Conservation (phyloP, 1,284 basidiomycete genomes). For the Jaminaea rosea region DNA sequence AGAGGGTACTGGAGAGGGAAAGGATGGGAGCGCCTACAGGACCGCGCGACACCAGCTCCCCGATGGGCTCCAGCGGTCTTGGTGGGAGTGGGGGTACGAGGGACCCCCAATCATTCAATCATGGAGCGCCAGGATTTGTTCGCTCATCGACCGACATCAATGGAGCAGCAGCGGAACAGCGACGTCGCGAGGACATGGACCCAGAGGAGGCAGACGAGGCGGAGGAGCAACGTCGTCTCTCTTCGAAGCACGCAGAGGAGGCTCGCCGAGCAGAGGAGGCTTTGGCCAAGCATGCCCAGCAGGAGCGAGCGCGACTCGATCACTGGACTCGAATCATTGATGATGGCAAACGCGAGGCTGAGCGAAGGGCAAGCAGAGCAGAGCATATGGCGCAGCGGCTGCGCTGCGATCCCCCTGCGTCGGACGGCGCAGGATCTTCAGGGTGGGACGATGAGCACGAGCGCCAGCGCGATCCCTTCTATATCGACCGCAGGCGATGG, state of each 20-base stretch:
- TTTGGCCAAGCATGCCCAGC: slow-evolving; percentile 3
- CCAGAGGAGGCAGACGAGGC: slow-evolving; percentile 26
- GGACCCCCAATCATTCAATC: slow-evolving; percentile 23
- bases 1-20: slow-evolving; percentile 26
- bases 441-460: slow-evolving; percentile 13
- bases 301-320: slow-evolving; percentile 11
- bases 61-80: too few species aligned
- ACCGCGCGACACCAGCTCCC: too few species aligned
- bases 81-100: too few species aligned
- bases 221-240: too few species aligned
- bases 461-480: slow-evolving; percentile 1
- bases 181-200: slow-evolving; percentile 13
- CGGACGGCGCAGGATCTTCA: slow-evolving; percentile 25
- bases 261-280: slow-evolving; percentile 7
- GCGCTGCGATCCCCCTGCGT: slow-evolving; percentile 17
- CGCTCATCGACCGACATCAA: too few species aligned
- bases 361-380: slow-evolving; percentile 11
- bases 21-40: slow-evolving; percentile 8
- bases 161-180: slow-evolving; percentile 5
- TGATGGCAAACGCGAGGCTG: slow-evolving; percentile 13
- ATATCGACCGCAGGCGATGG: slow-evolving; percentile 27
- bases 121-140: slow-evolving; percentile 22
- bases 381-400: slow-evolving; percentile 10
- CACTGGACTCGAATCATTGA: slow-evolving; percentile 22
- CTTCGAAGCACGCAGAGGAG: too few species aligned